Base-by-base conservation (phyloP, 352 stramenopile genomes). In the Phytopythium delawarense region DNA sequence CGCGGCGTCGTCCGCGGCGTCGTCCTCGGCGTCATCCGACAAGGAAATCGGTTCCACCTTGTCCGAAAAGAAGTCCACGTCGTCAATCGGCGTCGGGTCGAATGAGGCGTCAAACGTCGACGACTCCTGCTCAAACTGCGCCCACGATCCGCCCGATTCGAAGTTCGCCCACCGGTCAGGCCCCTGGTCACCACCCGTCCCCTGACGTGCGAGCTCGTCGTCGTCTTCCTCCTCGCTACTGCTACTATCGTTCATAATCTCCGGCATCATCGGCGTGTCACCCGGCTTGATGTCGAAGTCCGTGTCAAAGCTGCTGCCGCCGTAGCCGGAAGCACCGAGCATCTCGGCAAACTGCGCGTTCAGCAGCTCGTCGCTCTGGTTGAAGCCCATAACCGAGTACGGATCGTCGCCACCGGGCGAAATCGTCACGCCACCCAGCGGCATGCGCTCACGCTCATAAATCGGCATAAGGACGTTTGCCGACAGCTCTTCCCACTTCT, bases 241-340 rank as follows among this genome's bases (percentile, higher is more conserved):
- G 73, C 86, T 95, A 69, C 86, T 95, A 67, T 92, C 82, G 62
- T 93, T 84, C 77, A 91, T 89, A 61, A 93, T 93, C 64, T 91
- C 84, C 0, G 86, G 86, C 20, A 93, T 62, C 80, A 92, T 90
- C 2, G 76, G 74, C 48, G 84, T 88, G 65, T 93, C 84, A 61
- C 64, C 74, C 56, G 81, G 63, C 66, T 87, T 84, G 44, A 88
- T 76, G 28, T 91, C 81, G 51, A 92, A 91, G 57, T 90, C 85
- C 37, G 74, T 83, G 60, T 94, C 84, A 63, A 90, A 91, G 39
- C 72, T 73, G 23, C 74, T 78, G 7, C 74, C 69, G 16, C 74
- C 78, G 60, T 89, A 92, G 8, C 80, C 79, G 7, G 80, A 88
- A 9, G 80, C 81, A 34, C 81, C 84, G 8, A 93, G 57, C 82